A percentile compares a stretch with the other conserved stretches of the same genome.
Evolutionary conservation across 202 grass and related monocot genomes (phyloP).

Genomic region (Panicum hallii): DNA sequence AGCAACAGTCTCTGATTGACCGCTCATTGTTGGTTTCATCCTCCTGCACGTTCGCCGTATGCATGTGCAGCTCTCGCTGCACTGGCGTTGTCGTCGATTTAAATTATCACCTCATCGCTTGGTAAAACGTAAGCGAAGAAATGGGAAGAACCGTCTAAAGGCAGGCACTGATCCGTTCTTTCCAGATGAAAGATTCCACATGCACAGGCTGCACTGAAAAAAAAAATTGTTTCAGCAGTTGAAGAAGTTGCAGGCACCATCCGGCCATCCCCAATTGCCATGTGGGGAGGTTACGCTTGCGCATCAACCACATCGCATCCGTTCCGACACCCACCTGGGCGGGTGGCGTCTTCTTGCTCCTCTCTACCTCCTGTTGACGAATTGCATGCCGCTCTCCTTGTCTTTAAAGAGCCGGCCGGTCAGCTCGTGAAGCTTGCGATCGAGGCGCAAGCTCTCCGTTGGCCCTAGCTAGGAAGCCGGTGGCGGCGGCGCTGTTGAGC

Average conservation of each 20-base stretch:
- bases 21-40: not conserved
- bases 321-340: slow-evolving; percentile 28
- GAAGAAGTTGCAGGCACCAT: slow-evolving; percentile 6
- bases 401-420: slow-evolving; percentile 45
- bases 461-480: not conserved
- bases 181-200: slow-evolving; percentile 1
- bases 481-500: not conserved
- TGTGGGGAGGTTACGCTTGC: slow-evolving; percentile 41
- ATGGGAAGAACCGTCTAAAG: not conserved
- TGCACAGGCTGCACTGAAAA: not conserved
- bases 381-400: slow-evolving; percentile 15
- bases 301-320: slow-evolving; percentile 34
- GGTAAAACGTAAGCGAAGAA: not conserved
- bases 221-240: not conserved
- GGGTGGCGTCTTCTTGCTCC: not conserved
- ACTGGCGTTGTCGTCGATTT: not conserved
- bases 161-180: not conserved
- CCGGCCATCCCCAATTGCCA: slow-evolving; percentile 42
- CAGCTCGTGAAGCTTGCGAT: slow-evolving; percentile 5
- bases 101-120: not conserved
- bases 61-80: not conserved
- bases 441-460: slow-evolving; percentile 10
- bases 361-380: not conserved
- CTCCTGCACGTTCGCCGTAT: too few species aligned
- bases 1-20: not conserved